Conservation (phyloP, 148 eudicot species). For the Amaranthus cruentus region DNA sequence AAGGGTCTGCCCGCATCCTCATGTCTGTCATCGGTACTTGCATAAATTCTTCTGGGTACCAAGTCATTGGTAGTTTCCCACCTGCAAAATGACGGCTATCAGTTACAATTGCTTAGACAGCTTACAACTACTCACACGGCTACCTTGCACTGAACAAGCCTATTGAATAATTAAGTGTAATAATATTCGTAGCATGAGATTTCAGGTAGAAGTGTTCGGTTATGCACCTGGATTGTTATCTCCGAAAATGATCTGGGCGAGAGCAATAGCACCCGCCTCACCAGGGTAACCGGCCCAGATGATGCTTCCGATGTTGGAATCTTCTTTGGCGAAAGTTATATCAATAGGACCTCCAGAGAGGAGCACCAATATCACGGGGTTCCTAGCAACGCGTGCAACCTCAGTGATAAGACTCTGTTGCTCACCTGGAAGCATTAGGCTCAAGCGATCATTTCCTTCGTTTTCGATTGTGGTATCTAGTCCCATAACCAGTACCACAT, state of each 20-base stretch:
- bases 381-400: slow-evolving; percentile 68
- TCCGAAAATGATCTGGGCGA: slow-evolving; percentile 68
- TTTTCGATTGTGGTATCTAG: slow-evolving; percentile 61
- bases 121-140: no score
- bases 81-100: slow-evolving; percentile 37
- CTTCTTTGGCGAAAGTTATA: slow-evolving; percentile 56
- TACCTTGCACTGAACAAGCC: no score
- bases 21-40: slow-evolving; percentile 78
- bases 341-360: slow-evolving; percentile 84
- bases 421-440: slow-evolving; percentile 58
- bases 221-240: slow-evolving; percentile 74
- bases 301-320: slow-evolving; percentile 61
- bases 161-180: no score
- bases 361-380: slow-evolving; percentile 65
- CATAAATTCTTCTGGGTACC: slow-evolving; percentile 61
- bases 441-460: slow-evolving; percentile 54
- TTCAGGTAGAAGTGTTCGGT: background rate
- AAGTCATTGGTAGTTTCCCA: slow-evolving; percentile 65
- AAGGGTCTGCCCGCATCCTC: slow-evolving; percentile 72
- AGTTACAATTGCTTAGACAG: no score
- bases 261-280: slow-evolving; percentile 74
- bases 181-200: background rate
- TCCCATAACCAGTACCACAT: slow-evolving; percentile 78
- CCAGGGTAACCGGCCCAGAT: slow-evolving; percentile 96
- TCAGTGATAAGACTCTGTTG: slow-evolving; percentile 49